Evolutionary conservation across 2,329 filamentous ascomycete genomes (phyloP).

Genomic region (Diaporthe vexans): DNA sequence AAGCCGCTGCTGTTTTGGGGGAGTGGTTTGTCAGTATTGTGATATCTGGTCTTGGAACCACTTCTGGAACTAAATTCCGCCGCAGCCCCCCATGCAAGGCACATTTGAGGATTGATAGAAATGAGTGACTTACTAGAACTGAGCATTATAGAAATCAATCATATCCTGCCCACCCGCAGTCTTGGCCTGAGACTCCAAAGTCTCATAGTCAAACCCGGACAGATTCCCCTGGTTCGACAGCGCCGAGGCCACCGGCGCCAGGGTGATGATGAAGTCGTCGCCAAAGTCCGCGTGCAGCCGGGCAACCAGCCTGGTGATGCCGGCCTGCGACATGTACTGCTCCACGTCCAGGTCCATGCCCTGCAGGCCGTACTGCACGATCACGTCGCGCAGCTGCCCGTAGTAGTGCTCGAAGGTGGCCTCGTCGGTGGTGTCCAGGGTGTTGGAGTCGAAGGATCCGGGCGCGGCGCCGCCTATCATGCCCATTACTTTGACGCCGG

Average conservation of each 20-base stretch:
- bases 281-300: constrained; percentile 79
- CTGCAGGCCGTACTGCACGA: constrained; percentile 73
- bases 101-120: too few species aligned
- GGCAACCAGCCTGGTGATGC: constrained; percentile 77
- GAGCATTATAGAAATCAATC: constrained; percentile 89
- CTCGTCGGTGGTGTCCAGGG: constrained; percentile 65
- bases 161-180: constrained; percentile 52
- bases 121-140: too few species aligned
- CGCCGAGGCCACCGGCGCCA: constrained; percentile 86
- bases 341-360: constrained; percentile 86
- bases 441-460: constrained; percentile 74
- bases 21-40: too few species aligned
- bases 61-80: too few species aligned
- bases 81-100: too few species aligned
- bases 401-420: constrained; percentile 82
- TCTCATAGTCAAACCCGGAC: constrained; percentile 85
- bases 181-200: constrained; percentile 78
- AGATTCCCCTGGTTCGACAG: constrained; percentile 71
- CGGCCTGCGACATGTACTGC: constrained; percentile 78
- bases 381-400: constrained; percentile 73
- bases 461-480: constrained; percentile 90
- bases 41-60: too few species aligned
- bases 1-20: constrained; percentile 80
- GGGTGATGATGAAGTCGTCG: constrained; percentile 78
- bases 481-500: constrained; percentile 83